phyloP scores from a whole-genome alignment of 2,329 filamentous ascomycete species.

The Pyricularia sp. region DNA sequence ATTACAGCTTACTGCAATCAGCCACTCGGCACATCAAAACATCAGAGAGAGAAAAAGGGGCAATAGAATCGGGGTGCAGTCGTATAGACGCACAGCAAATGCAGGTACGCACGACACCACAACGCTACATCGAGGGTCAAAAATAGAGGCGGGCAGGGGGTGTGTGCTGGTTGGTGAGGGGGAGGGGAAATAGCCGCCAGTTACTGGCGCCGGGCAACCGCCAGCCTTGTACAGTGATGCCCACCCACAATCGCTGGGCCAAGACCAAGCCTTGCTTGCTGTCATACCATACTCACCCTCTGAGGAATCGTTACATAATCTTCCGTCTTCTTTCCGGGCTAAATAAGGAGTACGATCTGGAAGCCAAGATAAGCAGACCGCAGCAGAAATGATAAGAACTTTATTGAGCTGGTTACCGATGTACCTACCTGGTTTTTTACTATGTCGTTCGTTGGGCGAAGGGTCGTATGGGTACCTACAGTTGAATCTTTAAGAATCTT shows the following conservation, averaged over 20 bases:
- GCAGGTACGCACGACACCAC: not conserved
- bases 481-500: not conserved
- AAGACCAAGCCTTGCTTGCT: not conserved
- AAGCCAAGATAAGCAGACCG: not conserved
- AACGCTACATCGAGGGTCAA: not conserved
- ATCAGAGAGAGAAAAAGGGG: not conserved
- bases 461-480: not conserved
- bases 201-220: not conserved
- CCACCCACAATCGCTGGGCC: not conserved
- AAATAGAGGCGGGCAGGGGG: conserved; percentile 1
- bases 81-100: not conserved
- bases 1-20: too few species aligned
- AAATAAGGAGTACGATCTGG: conserved; percentile 1
- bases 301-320: not conserved
- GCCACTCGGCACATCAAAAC: not conserved
- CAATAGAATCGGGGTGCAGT: not conserved
- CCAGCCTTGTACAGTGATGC: conserved; percentile 3
- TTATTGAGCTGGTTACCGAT: not conserved
- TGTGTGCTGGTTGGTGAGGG: not conserved
- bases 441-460: not conserved
- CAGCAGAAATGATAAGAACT: not conserved
- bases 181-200: not conserved
- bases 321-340: conserved; percentile 4
- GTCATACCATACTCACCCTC: not conserved
- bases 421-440: not conserved